These are phyloP conservation scores for Bothriochloa decipiens DNA, from an alignment of 176 grass and related monocot species.

Conservation along the genomic window DNA sequence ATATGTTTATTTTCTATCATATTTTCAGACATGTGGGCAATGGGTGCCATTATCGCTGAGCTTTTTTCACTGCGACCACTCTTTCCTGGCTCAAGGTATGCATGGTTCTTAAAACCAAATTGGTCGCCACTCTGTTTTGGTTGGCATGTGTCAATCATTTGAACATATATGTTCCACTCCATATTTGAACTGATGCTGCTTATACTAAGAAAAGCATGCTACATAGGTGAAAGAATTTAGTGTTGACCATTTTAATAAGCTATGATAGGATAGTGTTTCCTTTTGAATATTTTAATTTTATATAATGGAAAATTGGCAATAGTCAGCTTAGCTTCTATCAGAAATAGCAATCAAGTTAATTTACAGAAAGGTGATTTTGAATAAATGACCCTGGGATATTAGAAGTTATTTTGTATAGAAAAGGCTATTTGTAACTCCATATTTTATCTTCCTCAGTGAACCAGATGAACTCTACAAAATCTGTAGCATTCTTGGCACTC, in stretches of 20 bases:
- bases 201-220: not conserved
- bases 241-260: not conserved
- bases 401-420: not conserved
- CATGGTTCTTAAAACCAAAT: not conserved
- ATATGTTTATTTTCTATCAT: constrained; percentile 17
- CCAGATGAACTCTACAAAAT: constrained; percentile 94
- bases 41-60: constrained; percentile 97
- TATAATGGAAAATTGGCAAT: not conserved
- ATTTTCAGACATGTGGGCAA: constrained; percentile 95
- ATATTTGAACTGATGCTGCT: not conserved
- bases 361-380: not conserved
- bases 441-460: constrained; percentile 62
- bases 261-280: not conserved
- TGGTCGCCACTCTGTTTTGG: not conserved
- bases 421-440: not conserved
- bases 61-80: constrained; percentile 91
- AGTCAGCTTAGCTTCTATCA: not conserved
- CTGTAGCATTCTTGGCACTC: constrained; percentile 89
- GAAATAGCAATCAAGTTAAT: not conserved
- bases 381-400: not conserved
- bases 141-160: not conserved
- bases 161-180: not conserved
- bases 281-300: not conserved
- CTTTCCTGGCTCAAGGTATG: constrained; percentile 95
- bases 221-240: not conserved